Conservation (phyloP, 768 basidiomycete genomes). For the Auriculariales sp. region DNA sequence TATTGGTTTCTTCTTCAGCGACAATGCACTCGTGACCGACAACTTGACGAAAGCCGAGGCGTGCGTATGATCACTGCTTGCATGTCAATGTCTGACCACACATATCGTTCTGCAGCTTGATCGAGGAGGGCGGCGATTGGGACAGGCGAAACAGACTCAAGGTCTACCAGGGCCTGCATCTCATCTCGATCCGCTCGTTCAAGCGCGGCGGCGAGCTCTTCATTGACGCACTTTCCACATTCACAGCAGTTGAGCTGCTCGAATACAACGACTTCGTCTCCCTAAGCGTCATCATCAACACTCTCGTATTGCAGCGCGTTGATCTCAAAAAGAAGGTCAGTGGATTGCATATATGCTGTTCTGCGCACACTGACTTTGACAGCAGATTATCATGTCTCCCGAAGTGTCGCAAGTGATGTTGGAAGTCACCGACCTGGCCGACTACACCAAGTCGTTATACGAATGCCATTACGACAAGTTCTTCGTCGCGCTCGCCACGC, state of each 20-base stretch:
- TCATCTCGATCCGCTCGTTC: constrained; percentile 83
- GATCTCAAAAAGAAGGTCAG: constrained; percentile 84
- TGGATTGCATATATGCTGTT: neutral
- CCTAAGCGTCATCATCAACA: constrained; percentile 66
- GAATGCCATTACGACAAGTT: constrained; percentile 92
- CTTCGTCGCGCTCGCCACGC: constrained; percentile 77
- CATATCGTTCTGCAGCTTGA: constrained; percentile 35
- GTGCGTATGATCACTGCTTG: constrained; percentile 27
- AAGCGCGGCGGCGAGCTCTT: constrained; percentile 73
- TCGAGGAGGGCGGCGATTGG: constrained; percentile 97
- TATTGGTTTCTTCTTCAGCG: constrained; percentile 81
- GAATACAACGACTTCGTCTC: constrained; percentile 83
- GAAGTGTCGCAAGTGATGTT: constrained; percentile 80
- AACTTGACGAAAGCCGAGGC: constrained; percentile 71
- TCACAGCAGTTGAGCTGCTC: constrained; percentile 83
- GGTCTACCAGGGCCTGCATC: constrained; percentile 81
- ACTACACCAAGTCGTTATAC: constrained; percentile 76
- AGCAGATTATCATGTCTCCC: constrained; percentile 66
- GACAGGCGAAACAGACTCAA: constrained; percentile 92
- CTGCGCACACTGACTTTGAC: neutral
- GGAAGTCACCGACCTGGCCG: constrained; percentile 67
- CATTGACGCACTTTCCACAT: constrained; percentile 84
- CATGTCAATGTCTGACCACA: constrained; percentile 1
- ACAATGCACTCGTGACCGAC: constrained; percentile 52
- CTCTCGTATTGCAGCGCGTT: constrained; percentile 60